Percentiles rank a stretch among this genome's conserved stretches.
Conservation (phyloP, 2,329 filamentous ascomycete species). For the Colletotrichum liaoningense region DNA sequence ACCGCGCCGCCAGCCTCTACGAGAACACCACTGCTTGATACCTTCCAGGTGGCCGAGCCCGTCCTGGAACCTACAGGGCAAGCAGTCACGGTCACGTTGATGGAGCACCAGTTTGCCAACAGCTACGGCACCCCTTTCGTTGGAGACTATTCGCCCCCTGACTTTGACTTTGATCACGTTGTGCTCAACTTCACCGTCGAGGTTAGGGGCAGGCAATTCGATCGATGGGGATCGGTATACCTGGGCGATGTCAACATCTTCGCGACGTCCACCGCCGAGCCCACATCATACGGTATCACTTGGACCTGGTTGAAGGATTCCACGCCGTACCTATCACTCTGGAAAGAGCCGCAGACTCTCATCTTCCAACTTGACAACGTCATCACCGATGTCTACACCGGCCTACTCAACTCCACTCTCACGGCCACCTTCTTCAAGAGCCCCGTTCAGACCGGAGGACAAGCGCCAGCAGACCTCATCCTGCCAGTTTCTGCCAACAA, state of each 20-base stretch:
- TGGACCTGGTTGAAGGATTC: conserved; percentile 86
- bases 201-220: conserved; percentile 79
- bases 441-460: conserved; percentile 50
- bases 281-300: conserved; percentile 71
- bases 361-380: conserved; percentile 86
- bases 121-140: conserved; percentile 81
- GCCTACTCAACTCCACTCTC: conserved; percentile 77
- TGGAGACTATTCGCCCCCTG: conserved; percentile 73
- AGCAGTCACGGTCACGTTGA: conserved; percentile 63
- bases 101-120: conserved; percentile 76
- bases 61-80: conserved; percentile 55
- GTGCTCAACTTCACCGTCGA: conserved; percentile 82
- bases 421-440: conserved; percentile 77
- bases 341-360: conserved; percentile 75
- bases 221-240: conserved; percentile 81
- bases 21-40: conserved; percentile 56
- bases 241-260: conserved; percentile 82
- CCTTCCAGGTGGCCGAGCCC: conserved; percentile 77
- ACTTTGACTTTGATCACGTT: conserved; percentile 78
- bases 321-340: conserved; percentile 76
- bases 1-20: background rate
- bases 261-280: conserved; percentile 85
- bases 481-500: conserved; percentile 72
- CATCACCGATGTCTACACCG: conserved; percentile 78
- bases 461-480: conserved; percentile 70